Evolutionary conservation across 1,139 yeast species (phyloP).

Genomic region (Barnettozyma hawaiiensis): DNA sequence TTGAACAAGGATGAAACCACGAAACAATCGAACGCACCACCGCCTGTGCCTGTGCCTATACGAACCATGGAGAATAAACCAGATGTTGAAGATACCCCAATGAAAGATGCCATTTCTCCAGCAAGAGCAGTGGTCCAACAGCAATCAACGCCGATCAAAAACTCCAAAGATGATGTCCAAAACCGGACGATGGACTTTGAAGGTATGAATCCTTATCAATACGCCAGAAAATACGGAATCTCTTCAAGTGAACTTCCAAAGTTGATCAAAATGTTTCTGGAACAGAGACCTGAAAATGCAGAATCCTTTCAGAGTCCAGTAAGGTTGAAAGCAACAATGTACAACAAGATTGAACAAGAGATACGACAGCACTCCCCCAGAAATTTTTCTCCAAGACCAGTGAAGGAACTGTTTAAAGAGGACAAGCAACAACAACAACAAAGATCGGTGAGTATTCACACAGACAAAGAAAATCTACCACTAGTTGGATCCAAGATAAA

Average conservation of each 20-base stretch:
- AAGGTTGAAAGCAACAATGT: conserved; percentile 20
- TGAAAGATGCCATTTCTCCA: conserved; percentile 15
- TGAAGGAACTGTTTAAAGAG: conserved; percentile 8
- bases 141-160: conserved; percentile 4
- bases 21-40: neutral
- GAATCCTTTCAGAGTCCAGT: conserved; percentile 27
- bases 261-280: conserved; percentile 31
- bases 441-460: conserved; percentile 2
- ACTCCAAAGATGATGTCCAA: conserved; percentile 6
- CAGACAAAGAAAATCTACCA: conserved; percentile 15
- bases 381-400: conserved; percentile 9
- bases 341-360: conserved; percentile 21
- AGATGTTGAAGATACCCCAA: conserved; percentile 17
- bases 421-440: conserved; percentile 6
- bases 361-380: conserved; percentile 10
- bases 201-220: conserved; percentile 35
- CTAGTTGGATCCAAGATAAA: neutral
- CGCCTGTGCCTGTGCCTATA: too few relatives aligned
- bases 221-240: conserved; percentile 30
- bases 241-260: conserved; percentile 33
- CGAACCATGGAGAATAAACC: neutral
- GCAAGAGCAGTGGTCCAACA: conserved; percentile 3
- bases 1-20: conserved; percentile 8
- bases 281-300: conserved; percentile 30
- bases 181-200: conserved; percentile 26